phyloP scores from a whole-genome alignment of 148 eudicot species.

The Rhododendron ferrugineum region DNA sequence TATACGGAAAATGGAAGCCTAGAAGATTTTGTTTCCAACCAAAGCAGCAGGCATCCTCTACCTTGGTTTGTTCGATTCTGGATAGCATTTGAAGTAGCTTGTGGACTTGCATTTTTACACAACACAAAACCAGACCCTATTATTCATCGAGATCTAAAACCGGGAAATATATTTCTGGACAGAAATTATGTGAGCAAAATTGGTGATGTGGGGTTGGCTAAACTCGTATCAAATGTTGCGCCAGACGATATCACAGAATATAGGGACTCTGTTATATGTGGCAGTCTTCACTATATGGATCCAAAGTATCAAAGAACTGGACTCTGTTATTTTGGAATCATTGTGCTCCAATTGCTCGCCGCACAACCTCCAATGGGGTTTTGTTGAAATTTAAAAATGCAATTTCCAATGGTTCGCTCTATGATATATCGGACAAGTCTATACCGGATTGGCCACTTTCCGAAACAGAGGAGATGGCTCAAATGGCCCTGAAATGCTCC shows the following conservation, averaged over 20 bases:
- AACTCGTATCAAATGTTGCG: conserved; percentile 43
- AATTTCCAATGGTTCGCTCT: conserved; percentile 35
- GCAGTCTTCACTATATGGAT: conserved; percentile 61
- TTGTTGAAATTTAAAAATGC: conserved; percentile 53
- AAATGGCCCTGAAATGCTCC: conserved; percentile 55
- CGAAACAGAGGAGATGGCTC: conserved; percentile 55
- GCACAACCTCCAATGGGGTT: conserved; percentile 50
- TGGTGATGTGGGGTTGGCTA: conserved; percentile 69
- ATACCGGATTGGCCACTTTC: conserved; percentile 61
- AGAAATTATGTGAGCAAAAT: conserved; percentile 58
- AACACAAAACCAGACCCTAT: conserved; percentile 59
- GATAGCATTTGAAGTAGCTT: conserved; percentile 65
- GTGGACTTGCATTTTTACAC: conserved; percentile 69
- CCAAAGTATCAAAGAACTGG: conserved; percentile 86
- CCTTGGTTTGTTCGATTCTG: conserved; percentile 65
- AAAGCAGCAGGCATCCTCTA: conserved; percentile 32
- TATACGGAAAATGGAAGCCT: conserved; percentile 71
- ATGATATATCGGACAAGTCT: conserved; percentile 50
- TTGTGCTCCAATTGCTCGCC: conserved; percentile 58
- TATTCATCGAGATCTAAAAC: conserved; percentile 69
- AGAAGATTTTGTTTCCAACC: conserved; percentile 42
- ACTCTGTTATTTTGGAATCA: conserved; percentile 70
- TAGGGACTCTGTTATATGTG: conserved; percentile 47
- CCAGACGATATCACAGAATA: conserved; percentile 61
- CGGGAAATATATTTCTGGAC: conserved; percentile 61